Base-by-base conservation (phyloP, 805 yeast genomes). In the Monosporozyma aerobia region DNA sequence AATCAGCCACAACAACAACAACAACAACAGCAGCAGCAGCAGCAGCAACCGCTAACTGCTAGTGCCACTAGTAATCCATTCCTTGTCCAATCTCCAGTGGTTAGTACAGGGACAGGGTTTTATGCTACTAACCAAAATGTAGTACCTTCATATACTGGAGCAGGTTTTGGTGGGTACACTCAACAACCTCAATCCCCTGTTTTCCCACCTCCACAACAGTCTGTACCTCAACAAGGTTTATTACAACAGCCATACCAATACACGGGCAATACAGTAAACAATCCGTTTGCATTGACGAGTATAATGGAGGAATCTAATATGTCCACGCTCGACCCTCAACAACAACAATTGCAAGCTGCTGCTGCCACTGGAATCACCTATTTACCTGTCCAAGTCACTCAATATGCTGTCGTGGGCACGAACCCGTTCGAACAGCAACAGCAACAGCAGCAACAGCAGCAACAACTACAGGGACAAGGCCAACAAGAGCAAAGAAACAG, bases 111-210 rank as follows among this genome's bases (percentile, higher is more conserved):
- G 57, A 61, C 67, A 1, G 67, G 67, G 14, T 61, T 63, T 49
- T 63, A 53, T 53, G 59, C 69, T 16, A 54, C 65, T 8, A 59
- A 59, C 48, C 49, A 57, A 44, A 65, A 58, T 43, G 56, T 71
- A 13, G 64, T 60, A 16, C 56, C 73, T 14, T 59, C 73, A 1
- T 73, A 68, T 56, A 80, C 85, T 3, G 85, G 85, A 11, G 76
- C 75, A 33, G 86, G 85, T 0, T 80, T 81, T 64, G 85, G 85
- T 11, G 82, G 81, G 1, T 77, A 74, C 59, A 51, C 67, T 2
- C 53, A 45, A 54, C 67, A 39, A 62, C 64, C 40, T 54, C 45
- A 41, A 22, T 19, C 27, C 25, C 23, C 44, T 4, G 27, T 40
- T 5, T 40, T 40, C 23, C 44, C 44, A 40, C 44, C 44, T 3